Evolutionary conservation across 208 protist genomes (phyloP), one percentile per base, ranked within the genome.

Genomic region (Trypanosoma theileri): DNA sequence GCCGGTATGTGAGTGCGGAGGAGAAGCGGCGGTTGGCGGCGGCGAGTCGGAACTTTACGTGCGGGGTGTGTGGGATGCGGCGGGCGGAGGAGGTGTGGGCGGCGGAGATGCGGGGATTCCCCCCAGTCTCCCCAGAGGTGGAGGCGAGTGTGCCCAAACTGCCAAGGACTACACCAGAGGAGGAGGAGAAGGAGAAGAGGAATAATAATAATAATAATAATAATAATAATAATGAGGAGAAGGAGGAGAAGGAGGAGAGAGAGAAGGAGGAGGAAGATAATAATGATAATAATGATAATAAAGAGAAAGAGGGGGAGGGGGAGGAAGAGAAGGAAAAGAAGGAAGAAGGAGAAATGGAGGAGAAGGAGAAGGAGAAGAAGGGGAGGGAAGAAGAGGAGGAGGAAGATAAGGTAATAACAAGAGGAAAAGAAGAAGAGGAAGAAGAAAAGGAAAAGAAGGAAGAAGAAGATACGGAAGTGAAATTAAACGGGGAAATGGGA

Each of bases 41-140:
- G 52, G 72, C 85, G 19, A 88, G 84, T 63, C 84, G 79, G 69
- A 31, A 51, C 14, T 91, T 83, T 62, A n/a, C 14, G 16, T 94
- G 88, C 41, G 35, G 3, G 10, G 48, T 45, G 14, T 94, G 88
- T 59, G 62, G 72, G 1, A 68, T 73, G 73, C 8, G 12, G 11
- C 46, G 26, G 13, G 68, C 60, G 48, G 19, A 48, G 24, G 77
- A 74, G 1, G 44, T 88, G 35, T 93, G 81, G 75, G 63, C 80
- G 41, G 61, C 69, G 22, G 41, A 84, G 10, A 89, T 91, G 83
- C 59, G 84, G 59, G 63, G 65, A 69, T 71, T 86, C 71, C 84
- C 78, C 6, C 46, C 70, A 2, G 62, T 63, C 0, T 22, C 53
- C 11, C 14, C 60, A 16, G 61, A 58, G 9, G 16, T 69, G 40